These are phyloP conservation scores for Salix brachista DNA, from an alignment of 345 rosid genomes.

Conservation along the genomic window DNA sequence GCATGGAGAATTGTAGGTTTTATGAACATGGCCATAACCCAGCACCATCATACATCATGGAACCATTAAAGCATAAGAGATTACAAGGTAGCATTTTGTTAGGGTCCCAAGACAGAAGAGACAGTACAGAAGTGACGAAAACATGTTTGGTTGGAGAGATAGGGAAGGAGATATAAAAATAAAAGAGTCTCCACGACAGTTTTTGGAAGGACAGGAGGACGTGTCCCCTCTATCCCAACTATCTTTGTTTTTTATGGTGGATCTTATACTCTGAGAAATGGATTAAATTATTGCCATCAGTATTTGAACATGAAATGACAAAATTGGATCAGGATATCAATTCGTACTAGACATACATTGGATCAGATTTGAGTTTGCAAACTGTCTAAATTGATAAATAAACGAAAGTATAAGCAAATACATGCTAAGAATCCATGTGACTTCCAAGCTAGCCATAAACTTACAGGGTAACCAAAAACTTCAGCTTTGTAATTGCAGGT, in stretches of 20 bases:
- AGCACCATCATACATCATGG: not conserved
- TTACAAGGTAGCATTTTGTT: no score
- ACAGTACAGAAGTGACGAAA: no score
- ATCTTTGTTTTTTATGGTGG: no score
- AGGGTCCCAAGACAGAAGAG: no score
- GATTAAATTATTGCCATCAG: not conserved
- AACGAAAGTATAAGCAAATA: not conserved
- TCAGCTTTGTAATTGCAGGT: conserved; percentile 58
- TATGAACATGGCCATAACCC: not conserved
- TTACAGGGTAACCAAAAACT: conserved; percentile 72
- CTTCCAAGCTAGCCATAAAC: conserved; percentile 6
- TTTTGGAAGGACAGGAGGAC: no score
- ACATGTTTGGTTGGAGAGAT: no score
- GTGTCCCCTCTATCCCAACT: no score
- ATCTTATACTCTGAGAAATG: not conserved
- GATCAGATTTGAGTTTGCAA: not conserved
- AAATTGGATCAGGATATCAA: not conserved
- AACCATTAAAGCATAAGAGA: not conserved
- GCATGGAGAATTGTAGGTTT: conserved; percentile 25
- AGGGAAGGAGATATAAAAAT: no score
- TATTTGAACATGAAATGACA: not conserved
- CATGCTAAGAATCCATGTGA: not conserved
- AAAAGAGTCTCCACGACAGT: no score
- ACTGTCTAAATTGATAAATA: not conserved
- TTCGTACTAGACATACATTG: not conserved